Evolutionary conservation across 192 early-diverging fungal species (phyloP).

Genomic region (Mortierella antarctica): DNA sequence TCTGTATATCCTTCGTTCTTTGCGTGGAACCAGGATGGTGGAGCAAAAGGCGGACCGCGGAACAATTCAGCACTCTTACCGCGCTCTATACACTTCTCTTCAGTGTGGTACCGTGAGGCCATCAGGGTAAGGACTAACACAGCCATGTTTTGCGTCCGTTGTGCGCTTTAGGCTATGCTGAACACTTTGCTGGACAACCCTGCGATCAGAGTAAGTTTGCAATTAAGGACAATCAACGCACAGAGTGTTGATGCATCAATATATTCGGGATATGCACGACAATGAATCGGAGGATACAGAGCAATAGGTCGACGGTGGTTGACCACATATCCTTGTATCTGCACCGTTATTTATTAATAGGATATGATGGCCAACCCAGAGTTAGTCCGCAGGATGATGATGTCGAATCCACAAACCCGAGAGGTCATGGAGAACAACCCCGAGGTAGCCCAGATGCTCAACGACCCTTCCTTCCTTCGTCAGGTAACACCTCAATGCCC

Average conservation of each 20-base stretch:
- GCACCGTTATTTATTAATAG: conserved; percentile 14
- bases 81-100: too few relatives aligned
- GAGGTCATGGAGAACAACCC: conserved; percentile 71
- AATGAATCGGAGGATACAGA: too few relatives aligned
- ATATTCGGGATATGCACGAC: too few relatives aligned
- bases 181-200: conserved; percentile 53
- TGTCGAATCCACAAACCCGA: conserved; percentile 69
- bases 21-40: too few relatives aligned
- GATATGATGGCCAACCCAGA: conserved; percentile 61
- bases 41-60: too few relatives aligned
- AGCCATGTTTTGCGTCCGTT: not conserved
- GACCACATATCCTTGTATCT: too few relatives aligned
- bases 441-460: conserved; percentile 71
- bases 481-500: conserved; percentile 48
- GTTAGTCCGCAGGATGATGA: conserved; percentile 68
- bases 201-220: conserved; percentile 49
- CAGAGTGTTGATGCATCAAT: too few relatives aligned
- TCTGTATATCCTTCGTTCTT: too few relatives aligned
- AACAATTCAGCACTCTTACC: too few relatives aligned
- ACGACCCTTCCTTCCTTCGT: conserved; percentile 69
- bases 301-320: too few relatives aligned
- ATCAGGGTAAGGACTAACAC: too few relatives aligned
- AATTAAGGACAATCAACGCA: not conserved
- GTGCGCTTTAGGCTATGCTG: conserved; percentile 36
- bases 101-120: too few relatives aligned